A percentile compares a stretch with the other conserved stretches of the same genome.
phyloP scores from a whole-genome alignment of 177 flowering plant species.

The Telopea speciosissima region DNA sequence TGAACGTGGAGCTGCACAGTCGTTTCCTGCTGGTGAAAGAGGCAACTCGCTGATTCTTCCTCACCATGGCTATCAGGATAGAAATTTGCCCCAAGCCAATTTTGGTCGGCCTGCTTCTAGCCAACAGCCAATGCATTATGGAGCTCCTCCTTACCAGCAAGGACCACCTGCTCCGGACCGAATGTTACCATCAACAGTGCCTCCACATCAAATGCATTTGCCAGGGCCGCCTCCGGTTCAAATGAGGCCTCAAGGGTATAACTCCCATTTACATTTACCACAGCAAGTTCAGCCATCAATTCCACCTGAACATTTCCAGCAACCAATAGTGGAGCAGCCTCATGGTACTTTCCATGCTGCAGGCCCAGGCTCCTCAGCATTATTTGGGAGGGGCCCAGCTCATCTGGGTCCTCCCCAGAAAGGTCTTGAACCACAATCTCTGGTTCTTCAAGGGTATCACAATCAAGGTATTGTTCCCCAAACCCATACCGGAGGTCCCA shows the following conservation, averaged over 20 bases:
- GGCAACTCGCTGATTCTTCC: slow-evolving; percentile 7
- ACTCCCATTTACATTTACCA: slow-evolving; percentile 15
- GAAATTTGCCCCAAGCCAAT: slow-evolving; percentile 15
- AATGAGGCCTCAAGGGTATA: slow-evolving; percentile 39
- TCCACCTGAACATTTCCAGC: slow-evolving; percentile 17
- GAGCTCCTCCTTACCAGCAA: slow-evolving; percentile 28
- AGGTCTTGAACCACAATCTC: slow-evolving; percentile 21
- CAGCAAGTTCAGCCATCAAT: slow-evolving; percentile 20
- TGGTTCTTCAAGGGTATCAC: slow-evolving; percentile 24
- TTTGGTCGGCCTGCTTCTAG: slow-evolving; percentile 17
- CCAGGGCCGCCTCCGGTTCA: slow-evolving; percentile 32
- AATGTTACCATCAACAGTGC: slow-evolving; percentile 22
- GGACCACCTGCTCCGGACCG: slow-evolving; percentile 31
- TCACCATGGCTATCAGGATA: slow-evolving; percentile 15
- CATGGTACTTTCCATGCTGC: slow-evolving; percentile 25
- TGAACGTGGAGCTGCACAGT: slow-evolving; percentile 3
- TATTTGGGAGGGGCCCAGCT: slow-evolving; percentile 38
- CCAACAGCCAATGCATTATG: slow-evolving; percentile 19
- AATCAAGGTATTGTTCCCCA: slow-evolving; percentile 24
- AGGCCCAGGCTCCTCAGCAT: slow-evolving; percentile 23
- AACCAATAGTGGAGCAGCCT: slow-evolving; percentile 15
- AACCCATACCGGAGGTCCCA: slow-evolving; percentile 20
- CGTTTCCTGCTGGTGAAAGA: slow-evolving; percentile 7
- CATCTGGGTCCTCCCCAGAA: slow-evolving; percentile 28
- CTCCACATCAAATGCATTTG: slow-evolving; percentile 29